phyloP scores from a whole-genome alignment of 495 filamentous ascomycete species.

The Lophiotrema nucula region DNA sequence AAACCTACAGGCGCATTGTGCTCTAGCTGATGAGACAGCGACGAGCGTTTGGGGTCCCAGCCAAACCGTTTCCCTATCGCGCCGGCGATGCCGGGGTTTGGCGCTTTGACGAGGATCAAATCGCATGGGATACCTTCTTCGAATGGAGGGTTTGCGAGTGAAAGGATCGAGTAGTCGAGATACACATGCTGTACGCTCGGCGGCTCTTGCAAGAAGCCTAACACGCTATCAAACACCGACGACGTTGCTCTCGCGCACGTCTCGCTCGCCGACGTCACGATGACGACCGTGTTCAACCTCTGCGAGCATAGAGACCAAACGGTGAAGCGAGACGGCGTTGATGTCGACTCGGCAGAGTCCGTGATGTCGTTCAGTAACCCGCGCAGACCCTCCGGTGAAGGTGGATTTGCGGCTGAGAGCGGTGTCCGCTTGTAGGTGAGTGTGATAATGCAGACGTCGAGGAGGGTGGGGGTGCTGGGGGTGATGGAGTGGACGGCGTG shows the following conservation, averaged over 20 bases:
- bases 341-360: constrained; percentile 8
- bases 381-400: constrained; percentile 1
- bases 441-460: constrained; percentile 18
- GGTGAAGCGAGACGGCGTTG: constrained; percentile 17
- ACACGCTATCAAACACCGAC: constrained; percentile 15
- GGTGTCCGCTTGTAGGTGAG: constrained; percentile 11
- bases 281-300: neutral
- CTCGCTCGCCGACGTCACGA: constrained; percentile 21
- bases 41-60: constrained; percentile 22
- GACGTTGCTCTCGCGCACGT: constrained; percentile 8
- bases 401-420: neutral
- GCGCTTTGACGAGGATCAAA: constrained; percentile 11
- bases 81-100: constrained; percentile 14
- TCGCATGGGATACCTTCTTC: constrained; percentile 6
- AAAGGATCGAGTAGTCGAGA: constrained; percentile 16
- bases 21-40: constrained; percentile 7
- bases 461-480: constrained; percentile 1
- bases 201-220: neutral
- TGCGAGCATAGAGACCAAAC: constrained; percentile 14
- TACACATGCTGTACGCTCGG: constrained; percentile 17
- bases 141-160: constrained; percentile 3
- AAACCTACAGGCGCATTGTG: neutral
- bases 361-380: constrained; percentile 20
- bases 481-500: constrained; percentile 2
- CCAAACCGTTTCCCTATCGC: constrained; percentile 26